phyloP scores from a whole-genome alignment of 2,329 filamentous ascomycete species.

The Sporothrix variecibatus region DNA sequence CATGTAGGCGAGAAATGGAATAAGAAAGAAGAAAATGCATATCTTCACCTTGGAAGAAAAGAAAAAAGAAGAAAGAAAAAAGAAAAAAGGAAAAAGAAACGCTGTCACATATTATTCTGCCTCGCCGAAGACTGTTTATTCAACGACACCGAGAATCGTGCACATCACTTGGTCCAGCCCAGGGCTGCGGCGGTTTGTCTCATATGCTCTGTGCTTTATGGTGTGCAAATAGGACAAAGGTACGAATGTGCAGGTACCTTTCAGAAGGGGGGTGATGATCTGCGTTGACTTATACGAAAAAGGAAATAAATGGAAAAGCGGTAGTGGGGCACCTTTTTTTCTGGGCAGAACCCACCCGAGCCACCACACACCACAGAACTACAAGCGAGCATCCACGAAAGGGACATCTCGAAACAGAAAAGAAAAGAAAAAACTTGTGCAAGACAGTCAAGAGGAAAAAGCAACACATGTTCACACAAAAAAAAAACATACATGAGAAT shows the following conservation, averaged over 20 bases:
- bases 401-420: background rate
- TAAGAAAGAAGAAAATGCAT: background rate
- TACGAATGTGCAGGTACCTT: background rate
- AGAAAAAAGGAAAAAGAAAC: background rate
- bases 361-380: background rate
- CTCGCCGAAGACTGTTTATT: background rate
- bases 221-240: background rate
- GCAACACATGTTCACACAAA: background rate
- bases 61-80: no score
- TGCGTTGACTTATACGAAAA: slow-evolving; percentile 5
- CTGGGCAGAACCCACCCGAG: background rate
- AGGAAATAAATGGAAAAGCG: background rate
- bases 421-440: background rate
- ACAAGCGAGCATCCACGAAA: background rate
- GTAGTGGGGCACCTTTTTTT: background rate
- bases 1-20: background rate
- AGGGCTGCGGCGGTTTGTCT: background rate
- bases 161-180: background rate
- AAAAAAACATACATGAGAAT: background rate
- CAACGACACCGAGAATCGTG: background rate
- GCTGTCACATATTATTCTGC: background rate
- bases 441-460: background rate
- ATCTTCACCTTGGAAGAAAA: background rate
- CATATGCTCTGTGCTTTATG: background rate
- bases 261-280: background rate